phyloP scores from a whole-genome alignment of 768 basidiomycete species.

The Lepiota brunneoincarnata region DNA sequence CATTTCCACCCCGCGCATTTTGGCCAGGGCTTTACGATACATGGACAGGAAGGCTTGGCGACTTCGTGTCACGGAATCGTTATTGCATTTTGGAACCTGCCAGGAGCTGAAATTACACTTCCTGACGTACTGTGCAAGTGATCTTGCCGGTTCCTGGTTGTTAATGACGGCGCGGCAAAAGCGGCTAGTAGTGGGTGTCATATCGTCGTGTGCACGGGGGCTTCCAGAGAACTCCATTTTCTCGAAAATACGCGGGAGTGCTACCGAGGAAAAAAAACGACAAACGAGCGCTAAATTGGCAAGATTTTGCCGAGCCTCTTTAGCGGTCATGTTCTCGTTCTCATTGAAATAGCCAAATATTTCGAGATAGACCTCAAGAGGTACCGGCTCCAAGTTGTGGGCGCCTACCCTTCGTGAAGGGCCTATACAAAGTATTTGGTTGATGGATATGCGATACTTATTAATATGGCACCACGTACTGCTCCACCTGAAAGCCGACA shows the following conservation, averaged over 20 bases:
- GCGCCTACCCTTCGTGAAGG: slow-evolving; percentile 16
- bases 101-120: slow-evolving; percentile 18
- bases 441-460: neutral
- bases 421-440: slow-evolving; percentile 7
- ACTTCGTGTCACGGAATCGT: neutral
- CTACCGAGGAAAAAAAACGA: slow-evolving; percentile 36
- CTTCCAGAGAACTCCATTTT: slow-evolving; percentile 23
- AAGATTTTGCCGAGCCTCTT: slow-evolving; percentile 19
- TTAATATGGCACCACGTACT: neutral
- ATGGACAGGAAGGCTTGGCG: slow-evolving; percentile 11
- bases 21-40: slow-evolving; percentile 10
- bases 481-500: slow-evolving; percentile 1
- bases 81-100: neutral
- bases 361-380: slow-evolving; percentile 41
- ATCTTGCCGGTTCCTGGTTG: slow-evolving; percentile 23
- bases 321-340: slow-evolving; percentile 10
- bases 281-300: slow-evolving; percentile 38
- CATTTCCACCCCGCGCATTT: slow-evolving; percentile 1
- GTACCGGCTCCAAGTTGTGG: slow-evolving; percentile 26
- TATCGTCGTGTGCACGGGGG: neutral
- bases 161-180: slow-evolving; percentile 27
- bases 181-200: slow-evolving; percentile 7
- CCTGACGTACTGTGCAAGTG: slow-evolving; percentile 28
- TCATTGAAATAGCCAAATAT: slow-evolving; percentile 35
- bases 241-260: slow-evolving; percentile 39